A percentile compares a stretch with the other conserved stretches of the same genome.
These are phyloP conservation scores for Thelephora terrestris DNA, from an alignment of 1,284 basidiomycete genomes.

Conservation along the genomic window DNA sequence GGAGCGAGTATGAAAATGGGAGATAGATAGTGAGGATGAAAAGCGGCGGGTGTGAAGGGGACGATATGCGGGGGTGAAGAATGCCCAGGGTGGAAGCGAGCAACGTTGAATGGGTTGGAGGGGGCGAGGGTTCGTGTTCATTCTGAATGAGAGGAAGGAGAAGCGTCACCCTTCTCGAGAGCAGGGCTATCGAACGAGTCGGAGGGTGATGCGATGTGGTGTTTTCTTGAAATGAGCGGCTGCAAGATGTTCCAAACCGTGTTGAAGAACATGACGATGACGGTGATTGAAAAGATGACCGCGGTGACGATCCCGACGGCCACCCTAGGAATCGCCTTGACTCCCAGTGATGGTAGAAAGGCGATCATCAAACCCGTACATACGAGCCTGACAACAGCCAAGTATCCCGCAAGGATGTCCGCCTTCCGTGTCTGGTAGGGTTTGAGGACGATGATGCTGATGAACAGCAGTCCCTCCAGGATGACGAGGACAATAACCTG, in stretches of 20 bases:
- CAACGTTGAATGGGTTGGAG: too few relatives aligned
- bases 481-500: conserved; percentile 67
- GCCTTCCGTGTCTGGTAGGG: conserved; percentile 48
- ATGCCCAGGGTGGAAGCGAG: too few relatives aligned
- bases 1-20: too few relatives aligned
- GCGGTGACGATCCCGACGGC: conserved; percentile 59
- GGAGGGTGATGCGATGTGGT: background rate
- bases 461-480: conserved; percentile 55
- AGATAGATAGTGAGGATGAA: too few relatives aligned
- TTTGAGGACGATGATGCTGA: conserved; percentile 41
- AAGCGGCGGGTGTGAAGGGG: too few relatives aligned
- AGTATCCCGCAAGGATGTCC: conserved; percentile 52
- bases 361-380: conserved; percentile 56
- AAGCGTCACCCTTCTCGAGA: background rate
- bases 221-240: background rate
- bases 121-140: too few relatives aligned
- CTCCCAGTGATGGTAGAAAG: conserved; percentile 48
- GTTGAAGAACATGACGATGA: conserved; percentile 52
- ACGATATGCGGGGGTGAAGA: too few relatives aligned
- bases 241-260: conserved; percentile 3
- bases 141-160: too few relatives aligned
- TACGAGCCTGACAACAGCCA: conserved; percentile 53
- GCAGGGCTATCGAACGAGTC: background rate
- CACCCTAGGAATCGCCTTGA: conserved; percentile 66
- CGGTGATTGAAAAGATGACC: conserved; percentile 47